A percentile compares a stretch with the other conserved stretches of the same genome.
Conservation (phyloP, 108 stramenopile genomes). For the Nitzschia putrida region DNA sequence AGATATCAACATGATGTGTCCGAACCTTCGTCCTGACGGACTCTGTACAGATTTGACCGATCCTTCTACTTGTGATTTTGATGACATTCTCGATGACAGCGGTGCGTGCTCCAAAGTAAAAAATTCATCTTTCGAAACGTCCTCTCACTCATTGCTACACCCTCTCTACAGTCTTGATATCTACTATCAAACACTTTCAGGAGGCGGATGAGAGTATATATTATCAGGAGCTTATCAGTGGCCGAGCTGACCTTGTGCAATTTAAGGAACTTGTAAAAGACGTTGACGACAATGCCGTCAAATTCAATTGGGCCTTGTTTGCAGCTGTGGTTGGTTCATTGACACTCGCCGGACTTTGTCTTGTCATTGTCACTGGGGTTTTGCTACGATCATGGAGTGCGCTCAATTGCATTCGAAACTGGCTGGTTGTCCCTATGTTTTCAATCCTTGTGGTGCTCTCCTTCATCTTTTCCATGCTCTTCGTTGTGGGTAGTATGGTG, state of each 20-base stretch:
- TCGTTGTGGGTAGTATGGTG: conserved; percentile 26
- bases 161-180: conserved; percentile 1
- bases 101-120: neutral
- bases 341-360: conserved; percentile 14
- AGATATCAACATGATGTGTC: conserved; percentile 30
- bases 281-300: conserved; percentile 4
- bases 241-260: conserved; percentile 16
- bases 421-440: conserved; percentile 19
- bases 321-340: conserved; percentile 12
- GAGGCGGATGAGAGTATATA: conserved; percentile 8
- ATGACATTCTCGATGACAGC: conserved; percentile 1
- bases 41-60: conserved; percentile 24
- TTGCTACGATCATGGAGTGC: neutral
- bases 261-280: conserved; percentile 2
- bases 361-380: conserved; percentile 22
- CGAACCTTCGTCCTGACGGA: conserved; percentile 11
- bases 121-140: neutral
- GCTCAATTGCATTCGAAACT: conserved; percentile 11
- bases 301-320: conserved; percentile 26
- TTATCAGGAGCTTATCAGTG: conserved; percentile 22
- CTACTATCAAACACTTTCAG: conserved; percentile 16
- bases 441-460: conserved; percentile 19
- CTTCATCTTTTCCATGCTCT: conserved; percentile 30
- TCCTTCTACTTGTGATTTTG: conserved; percentile 21
- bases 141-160: neutral